Conservation (phyloP, 163 green algal genomes). For the Scenedesmus sp. region DNA sequence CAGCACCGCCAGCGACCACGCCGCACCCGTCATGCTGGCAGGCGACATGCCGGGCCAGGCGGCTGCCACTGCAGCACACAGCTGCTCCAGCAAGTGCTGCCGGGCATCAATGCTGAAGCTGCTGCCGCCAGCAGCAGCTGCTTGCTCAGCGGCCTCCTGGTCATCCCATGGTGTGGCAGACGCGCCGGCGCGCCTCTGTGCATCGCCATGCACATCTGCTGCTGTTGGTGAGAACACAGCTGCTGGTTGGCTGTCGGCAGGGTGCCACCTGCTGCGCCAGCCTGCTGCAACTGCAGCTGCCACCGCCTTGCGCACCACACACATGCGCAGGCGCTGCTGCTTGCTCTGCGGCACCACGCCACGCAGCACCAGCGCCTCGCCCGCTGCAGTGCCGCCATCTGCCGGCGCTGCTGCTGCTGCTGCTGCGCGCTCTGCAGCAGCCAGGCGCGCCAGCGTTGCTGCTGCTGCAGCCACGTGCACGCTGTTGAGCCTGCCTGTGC, state of each 20-base stretch:
- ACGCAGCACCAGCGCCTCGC: neutral
- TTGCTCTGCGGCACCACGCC: neutral
- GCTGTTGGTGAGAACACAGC: neutral
- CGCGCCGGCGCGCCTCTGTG: neutral
- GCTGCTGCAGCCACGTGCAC: conserved; percentile 35
- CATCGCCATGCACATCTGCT: neutral
- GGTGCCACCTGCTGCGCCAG: conserved; percentile 9
- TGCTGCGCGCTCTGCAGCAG: conserved; percentile 12
- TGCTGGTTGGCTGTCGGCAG: neutral
- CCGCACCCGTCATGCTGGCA: conserved; percentile 9
- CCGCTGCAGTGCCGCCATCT: neutral
- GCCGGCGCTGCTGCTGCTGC: neutral
- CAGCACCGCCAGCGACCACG: conserved; percentile 29
- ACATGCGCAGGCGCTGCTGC: neutral
- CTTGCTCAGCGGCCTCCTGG: neutral
- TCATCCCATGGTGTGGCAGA: neutral
- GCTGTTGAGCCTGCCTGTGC: conserved; percentile 12
- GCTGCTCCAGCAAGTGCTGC: conserved; percentile 36
- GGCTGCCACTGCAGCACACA: neutral
- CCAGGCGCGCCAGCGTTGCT: conserved; percentile 27
- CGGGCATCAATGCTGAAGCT: neutral
- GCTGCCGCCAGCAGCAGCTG: neutral
- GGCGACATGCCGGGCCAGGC: conserved; percentile 29
- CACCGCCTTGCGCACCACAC: conserved; percentile 9
- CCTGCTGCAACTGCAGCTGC: neutral